Conservation (phyloP, 106 monocot species). For the Allium fistulosum region DNA sequence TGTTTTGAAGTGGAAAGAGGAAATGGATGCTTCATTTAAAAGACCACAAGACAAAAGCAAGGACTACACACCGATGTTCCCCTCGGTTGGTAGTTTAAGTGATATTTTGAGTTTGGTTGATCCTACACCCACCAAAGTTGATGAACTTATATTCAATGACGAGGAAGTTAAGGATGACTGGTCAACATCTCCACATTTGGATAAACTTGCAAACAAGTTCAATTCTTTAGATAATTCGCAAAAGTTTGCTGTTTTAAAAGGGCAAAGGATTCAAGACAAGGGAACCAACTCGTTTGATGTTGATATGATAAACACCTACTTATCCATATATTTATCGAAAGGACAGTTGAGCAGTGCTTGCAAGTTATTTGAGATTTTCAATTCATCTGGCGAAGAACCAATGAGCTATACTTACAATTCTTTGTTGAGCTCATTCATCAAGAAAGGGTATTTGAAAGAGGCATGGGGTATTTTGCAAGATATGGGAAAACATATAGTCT, state of each 20-base stretch:
- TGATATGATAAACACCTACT: constrained; percentile 89
- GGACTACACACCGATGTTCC: constrained; percentile 66
- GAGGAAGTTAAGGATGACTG: constrained; percentile 42
- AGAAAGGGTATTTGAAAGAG: constrained; percentile 77
- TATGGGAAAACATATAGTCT: constrained; percentile 53
- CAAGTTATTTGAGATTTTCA: constrained; percentile 85
- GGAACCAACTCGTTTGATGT: constrained; percentile 55
- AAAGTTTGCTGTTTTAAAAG: constrained; percentile 34
- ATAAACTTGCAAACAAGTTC: constrained; percentile 41
- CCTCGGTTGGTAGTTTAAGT: constrained; percentile 33
- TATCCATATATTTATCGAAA: constrained; percentile 73
- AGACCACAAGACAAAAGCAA: constrained; percentile 53
- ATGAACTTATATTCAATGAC: background rate
- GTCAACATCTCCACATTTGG: constrained; percentile 83
- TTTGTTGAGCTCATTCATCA: constrained; percentile 77
- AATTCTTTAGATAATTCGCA: constrained; percentile 16
- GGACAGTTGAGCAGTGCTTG: constrained; percentile 76
- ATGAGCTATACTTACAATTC: constrained; percentile 79
- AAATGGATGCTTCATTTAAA: constrained; percentile 50
- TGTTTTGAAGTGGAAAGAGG: constrained; percentile 61
- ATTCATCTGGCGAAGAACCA: constrained; percentile 29
- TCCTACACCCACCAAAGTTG: background rate
- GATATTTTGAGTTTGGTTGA: constrained; percentile 43
- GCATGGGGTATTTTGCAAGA: constrained; percentile 88
- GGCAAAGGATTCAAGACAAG: constrained; percentile 54